Conservation (phyloP, 345 rosid genomes). For the Syzygium aromaticum region DNA sequence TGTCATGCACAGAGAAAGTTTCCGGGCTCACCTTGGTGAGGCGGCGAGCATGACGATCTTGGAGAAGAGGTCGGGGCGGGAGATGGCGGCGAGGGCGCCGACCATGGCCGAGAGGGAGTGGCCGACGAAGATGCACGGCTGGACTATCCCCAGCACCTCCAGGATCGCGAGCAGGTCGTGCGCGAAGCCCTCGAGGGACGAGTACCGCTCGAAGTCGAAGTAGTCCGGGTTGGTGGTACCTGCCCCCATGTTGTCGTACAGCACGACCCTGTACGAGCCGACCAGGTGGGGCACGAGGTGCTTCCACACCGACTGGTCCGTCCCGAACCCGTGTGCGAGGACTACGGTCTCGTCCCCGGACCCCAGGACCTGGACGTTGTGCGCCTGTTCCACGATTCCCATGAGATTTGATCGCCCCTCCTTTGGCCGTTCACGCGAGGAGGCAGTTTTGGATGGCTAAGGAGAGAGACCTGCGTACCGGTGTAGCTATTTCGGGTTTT, state of each 20-base stretch:
- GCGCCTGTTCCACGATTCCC: slow-evolving; percentile 53
- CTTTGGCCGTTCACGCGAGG: neutral
- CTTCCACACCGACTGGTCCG: slow-evolving; percentile 87
- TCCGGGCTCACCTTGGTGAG: slow-evolving; percentile 48
- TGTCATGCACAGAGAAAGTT: neutral
- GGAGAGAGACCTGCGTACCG: neutral
- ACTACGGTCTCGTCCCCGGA: slow-evolving; percentile 45
- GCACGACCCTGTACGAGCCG: slow-evolving; percentile 44
- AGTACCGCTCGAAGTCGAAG: slow-evolving; percentile 66
- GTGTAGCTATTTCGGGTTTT: neutral
- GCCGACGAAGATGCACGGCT: slow-evolving; percentile 57
- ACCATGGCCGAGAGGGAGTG: slow-evolving; percentile 82
- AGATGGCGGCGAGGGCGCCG: slow-evolving; percentile 64
- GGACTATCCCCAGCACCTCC: slow-evolving; percentile 39
- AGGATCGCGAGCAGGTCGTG: slow-evolving; percentile 67
- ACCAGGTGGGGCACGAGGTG: slow-evolving; percentile 76
- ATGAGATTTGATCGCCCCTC: neutral
- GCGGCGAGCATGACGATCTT: slow-evolving; percentile 54
- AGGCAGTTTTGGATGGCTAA: neutral
- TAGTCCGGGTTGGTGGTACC: slow-evolving; percentile 82
- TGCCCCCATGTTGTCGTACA: slow-evolving; percentile 80
- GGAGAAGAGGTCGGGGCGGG: slow-evolving; percentile 69
- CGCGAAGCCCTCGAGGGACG: slow-evolving; percentile 61
- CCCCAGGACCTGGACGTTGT: slow-evolving; percentile 58
- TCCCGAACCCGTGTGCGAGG: slow-evolving; percentile 72